Evolutionary conservation across 2,329 filamentous ascomycete species (phyloP), one percentile per base, ranked within the genome.

Genomic region (Monilinia vaccinii-corymbosi): DNA sequence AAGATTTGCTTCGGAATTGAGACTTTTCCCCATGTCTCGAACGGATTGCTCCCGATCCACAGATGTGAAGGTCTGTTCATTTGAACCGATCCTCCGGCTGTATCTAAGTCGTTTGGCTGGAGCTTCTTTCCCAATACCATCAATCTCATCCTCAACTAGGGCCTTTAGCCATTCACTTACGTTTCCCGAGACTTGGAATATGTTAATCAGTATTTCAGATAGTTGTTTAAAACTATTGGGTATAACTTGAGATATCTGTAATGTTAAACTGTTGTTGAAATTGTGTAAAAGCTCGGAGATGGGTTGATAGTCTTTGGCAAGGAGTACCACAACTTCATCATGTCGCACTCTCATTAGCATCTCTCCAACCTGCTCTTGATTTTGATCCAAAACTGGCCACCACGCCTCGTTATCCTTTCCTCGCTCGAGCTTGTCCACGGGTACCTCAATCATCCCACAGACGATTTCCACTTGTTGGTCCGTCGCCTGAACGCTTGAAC

Each of bases 71-170:
- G 85, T 88, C 18, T 40, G 16, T 58, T 91, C 88, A 65, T 83
- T 86, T 1, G 87, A 90, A 58, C 84, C 86, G 38, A 90, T 75
- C 23, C 89, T 81, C 63, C 81, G 81, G 72, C 82, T 88, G 73
- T 89, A 91, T 4, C 88, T 81, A 78, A 85, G 71, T 80, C 88
- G 79, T 78, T 86, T 90, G 64, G 87, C 82, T 0, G 87, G 84
- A 16, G 85, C 84, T 67, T 96, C 91, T 70, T 87, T 95, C 59
- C 91, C 84, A 21, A 94, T 86, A 0, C 93, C 93, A 69, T 97
- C 94, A 60, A 99, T 97, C 73, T 99, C 94, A 70, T 97, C 93
- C 73, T 99, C 94, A 0, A 97, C 89, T 45, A 99, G 78, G 2
- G 90, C 86, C 79, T 91, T 94, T 25, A 99, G 81, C 94, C 94